Evolutionary conservation across 108 stramenopile genomes (phyloP).

Genomic region (Cyclotella baltica): DNA sequence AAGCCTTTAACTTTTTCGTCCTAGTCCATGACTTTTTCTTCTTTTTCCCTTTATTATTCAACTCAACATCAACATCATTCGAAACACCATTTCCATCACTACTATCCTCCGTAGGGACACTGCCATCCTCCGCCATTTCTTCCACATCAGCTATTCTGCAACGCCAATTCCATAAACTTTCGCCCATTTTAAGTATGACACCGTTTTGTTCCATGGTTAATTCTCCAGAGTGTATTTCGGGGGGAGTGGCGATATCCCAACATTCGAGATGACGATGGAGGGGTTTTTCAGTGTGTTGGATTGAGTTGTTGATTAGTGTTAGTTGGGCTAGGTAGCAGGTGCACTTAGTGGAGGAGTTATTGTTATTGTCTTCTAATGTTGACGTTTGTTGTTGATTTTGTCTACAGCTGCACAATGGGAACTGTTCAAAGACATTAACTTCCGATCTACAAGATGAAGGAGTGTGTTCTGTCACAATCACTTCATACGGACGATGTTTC

Average conservation of each 20-base stretch:
- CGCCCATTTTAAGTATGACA: conserved; percentile 56
- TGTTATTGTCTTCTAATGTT: not conserved
- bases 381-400: conserved; percentile 3
- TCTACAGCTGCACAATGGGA: conserved; percentile 23
- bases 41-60: conserved; percentile 11
- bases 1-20: conserved; percentile 32
- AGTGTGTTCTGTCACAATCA: conserved; percentile 47
- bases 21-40: conserved; percentile 20
- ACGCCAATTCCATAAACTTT: conserved; percentile 76
- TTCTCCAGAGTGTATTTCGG: conserved; percentile 39
- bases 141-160: conserved; percentile 47
- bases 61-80: conserved; percentile 32
- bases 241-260: conserved; percentile 59
- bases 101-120: not conserved
- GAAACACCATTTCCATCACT: not conserved
- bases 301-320: conserved; percentile 49
- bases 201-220: conserved; percentile 49
- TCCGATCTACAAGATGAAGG: conserved; percentile 38
- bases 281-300: conserved; percentile 69
- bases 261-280: conserved; percentile 61
- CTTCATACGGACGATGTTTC: conserved; percentile 35
- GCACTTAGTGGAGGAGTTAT: not conserved
- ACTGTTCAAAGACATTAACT: conserved; percentile 39
- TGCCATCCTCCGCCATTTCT: conserved; percentile 1
- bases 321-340: conserved; percentile 70